A percentile compares a stretch with the other conserved stretches of the same genome.
These are phyloP conservation scores for Syzygium grande DNA, from an alignment of 345 rosid species.

Conservation along the genomic window DNA sequence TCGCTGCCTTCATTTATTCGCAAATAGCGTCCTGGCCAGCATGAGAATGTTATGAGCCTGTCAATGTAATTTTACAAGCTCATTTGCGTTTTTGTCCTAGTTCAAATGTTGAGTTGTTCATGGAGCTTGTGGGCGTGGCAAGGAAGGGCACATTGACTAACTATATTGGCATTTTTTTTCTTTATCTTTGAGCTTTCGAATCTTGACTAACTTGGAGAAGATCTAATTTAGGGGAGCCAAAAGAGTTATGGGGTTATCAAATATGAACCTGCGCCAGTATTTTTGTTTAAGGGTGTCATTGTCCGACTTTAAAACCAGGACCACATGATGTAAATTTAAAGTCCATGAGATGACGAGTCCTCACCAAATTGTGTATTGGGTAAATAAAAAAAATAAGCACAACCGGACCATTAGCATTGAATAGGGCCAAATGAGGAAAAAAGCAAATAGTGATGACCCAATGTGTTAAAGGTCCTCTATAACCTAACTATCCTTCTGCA, in stretches of 20 bases:
- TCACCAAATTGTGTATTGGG: background rate
- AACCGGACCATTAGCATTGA: background rate
- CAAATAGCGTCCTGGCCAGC: background rate
- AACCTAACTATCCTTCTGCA: background rate
- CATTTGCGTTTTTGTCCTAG: too few species aligned
- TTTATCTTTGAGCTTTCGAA: background rate
- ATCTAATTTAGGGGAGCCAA: background rate
- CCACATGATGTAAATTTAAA: background rate
- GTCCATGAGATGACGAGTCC: background rate
- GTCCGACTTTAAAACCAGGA: background rate
- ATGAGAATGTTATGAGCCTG: background rate
- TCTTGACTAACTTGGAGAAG: background rate
- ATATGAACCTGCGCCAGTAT: background rate
- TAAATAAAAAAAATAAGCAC: too few species aligned
- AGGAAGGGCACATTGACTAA: too few species aligned
- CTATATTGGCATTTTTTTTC: too few species aligned
- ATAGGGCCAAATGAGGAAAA: background rate
- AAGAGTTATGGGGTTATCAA: background rate
- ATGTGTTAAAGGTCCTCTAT: background rate
- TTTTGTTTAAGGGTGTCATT: background rate
- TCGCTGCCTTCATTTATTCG: background rate
- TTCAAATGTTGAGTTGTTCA: background rate
- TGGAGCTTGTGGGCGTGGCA: too few species aligned
- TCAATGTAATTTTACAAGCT: too few species aligned
- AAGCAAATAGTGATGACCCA: background rate